These are phyloP conservation scores for Allomyces macrogynus DNA, from an alignment of 192 early-diverging fungal species.

Conservation along the genomic window DNA sequence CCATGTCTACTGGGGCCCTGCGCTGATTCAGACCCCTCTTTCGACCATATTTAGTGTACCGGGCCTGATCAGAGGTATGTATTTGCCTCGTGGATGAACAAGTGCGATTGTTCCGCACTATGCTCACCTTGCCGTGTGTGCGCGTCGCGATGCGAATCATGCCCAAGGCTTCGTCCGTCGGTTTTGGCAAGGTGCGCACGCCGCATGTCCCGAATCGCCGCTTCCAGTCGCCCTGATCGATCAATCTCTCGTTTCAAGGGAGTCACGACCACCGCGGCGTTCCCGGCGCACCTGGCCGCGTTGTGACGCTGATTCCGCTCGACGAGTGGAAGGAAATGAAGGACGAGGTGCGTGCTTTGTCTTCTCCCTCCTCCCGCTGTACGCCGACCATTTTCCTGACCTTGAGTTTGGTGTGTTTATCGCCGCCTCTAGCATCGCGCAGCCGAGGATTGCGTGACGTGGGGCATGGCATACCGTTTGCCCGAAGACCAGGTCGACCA, in stretches of 20 bases:
- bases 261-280: constrained; percentile 77
- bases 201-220: constrained; percentile 1
- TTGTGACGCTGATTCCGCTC: constrained; percentile 59
- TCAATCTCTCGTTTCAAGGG: constrained; percentile 20
- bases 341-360: constrained; percentile 17
- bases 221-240: constrained; percentile 8
- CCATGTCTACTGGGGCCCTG: too few relatives aligned
- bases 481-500: constrained; percentile 32
- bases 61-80: not conserved
- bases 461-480: constrained; percentile 73
- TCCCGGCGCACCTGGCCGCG: constrained; percentile 49
- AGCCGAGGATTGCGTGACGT: constrained; percentile 31
- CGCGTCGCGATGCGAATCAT: constrained; percentile 1
- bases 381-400: not conserved
- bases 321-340: constrained; percentile 39
- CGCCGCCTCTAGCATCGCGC: constrained; percentile 7
- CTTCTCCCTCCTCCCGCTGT: not conserved
- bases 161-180: constrained; percentile 45
- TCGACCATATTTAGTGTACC: not conserved
- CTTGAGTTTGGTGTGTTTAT: not conserved
- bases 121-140: not conserved
- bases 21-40: too few relatives aligned
- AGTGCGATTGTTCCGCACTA: not conserved
- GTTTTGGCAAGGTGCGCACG: constrained; percentile 44
- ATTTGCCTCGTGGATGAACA: not conserved